These are phyloP conservation scores for Hypoxylon intermedium DNA, from an alignment of 495 filamentous ascomycete species.

Conservation along the genomic window DNA sequence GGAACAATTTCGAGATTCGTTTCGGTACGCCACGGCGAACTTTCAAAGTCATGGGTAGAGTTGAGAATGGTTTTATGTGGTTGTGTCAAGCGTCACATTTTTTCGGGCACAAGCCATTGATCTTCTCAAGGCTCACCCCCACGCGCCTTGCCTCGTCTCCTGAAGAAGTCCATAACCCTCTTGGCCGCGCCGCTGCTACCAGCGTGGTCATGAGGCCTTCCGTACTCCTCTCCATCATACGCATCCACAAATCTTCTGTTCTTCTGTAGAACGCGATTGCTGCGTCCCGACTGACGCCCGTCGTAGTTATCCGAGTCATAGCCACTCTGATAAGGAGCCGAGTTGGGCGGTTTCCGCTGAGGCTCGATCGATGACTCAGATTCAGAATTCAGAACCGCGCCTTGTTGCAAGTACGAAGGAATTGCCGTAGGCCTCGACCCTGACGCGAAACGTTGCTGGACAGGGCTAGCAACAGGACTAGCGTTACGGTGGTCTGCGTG, in stretches of 20 bases:
- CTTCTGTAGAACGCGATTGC: conserved; percentile 73
- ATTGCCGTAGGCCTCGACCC: conserved; percentile 41
- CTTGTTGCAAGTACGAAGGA: conserved; percentile 51
- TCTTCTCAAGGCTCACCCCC: conserved; percentile 59
- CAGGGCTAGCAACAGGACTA: conserved; percentile 41
- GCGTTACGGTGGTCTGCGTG: conserved; percentile 30
- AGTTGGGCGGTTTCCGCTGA: conserved; percentile 41
- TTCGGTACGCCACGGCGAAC: conserved; percentile 8
- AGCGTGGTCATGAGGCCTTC: conserved; percentile 66
- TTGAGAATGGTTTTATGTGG: background rate
- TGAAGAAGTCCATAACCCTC: conserved; percentile 98
- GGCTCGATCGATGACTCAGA: conserved; percentile 58
- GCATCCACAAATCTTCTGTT: conserved; percentile 89
- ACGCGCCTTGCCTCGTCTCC: conserved; percentile 79
- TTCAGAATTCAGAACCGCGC: conserved; percentile 53
- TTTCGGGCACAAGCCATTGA: background rate
- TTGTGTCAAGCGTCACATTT: background rate
- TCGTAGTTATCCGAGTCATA: conserved; percentile 49
- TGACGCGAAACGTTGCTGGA: conserved; percentile 37
- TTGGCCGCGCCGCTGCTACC: conserved; percentile 86
- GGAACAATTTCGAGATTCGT: conserved; percentile 29
- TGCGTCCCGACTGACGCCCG: conserved; percentile 40
- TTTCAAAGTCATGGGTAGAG: conserved; percentile 11
- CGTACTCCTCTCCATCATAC: conserved; percentile 77
- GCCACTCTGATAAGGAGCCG: conserved; percentile 44